These are phyloP conservation scores for Suillus paluster DNA, from an alignment of 768 basidiomycete species.

Conservation along the genomic window DNA sequence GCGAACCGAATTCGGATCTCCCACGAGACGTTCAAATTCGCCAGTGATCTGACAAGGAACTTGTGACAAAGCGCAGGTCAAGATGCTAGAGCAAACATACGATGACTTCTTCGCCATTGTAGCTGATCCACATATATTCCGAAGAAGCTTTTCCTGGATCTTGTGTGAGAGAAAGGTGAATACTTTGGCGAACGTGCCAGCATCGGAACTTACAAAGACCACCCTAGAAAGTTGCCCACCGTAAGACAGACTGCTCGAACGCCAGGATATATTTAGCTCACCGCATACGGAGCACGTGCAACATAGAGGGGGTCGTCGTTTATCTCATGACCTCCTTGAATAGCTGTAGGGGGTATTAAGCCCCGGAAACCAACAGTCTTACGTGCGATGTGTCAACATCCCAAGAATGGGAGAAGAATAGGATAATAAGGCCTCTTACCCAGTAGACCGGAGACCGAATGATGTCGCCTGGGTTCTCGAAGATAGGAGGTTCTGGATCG, in stretches of 20 bases:
- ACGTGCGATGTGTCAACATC: too few relatives aligned
- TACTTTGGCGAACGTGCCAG: neutral
- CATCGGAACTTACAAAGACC: neutral
- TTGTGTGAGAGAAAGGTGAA: neutral
- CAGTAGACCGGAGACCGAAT: constrained; percentile 6
- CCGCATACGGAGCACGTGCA: constrained; percentile 1
- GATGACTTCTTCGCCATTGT: constrained; percentile 20
- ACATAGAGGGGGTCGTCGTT: neutral
- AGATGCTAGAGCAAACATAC: neutral
- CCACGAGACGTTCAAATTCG: constrained; percentile 40
- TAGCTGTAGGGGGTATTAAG: neutral
- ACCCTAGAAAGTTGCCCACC: neutral
- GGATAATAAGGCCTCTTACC: too few relatives aligned
- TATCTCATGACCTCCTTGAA: neutral
- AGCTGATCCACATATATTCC: constrained; percentile 12
- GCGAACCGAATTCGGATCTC: too few relatives aligned
- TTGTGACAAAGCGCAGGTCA: neutral
- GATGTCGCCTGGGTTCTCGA: neutral
- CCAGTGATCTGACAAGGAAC: constrained; percentile 21
- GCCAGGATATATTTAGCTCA: neutral
- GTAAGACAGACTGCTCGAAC: neutral
- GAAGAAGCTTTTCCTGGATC: constrained; percentile 1
- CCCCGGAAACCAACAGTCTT: neutral
- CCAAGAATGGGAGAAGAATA: too few relatives aligned
- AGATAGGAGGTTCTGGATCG: too few relatives aligned